phyloP scores from a whole-genome alignment of 495 filamentous ascomycete genomes.

The Aspergillus avenaceus region DNA sequence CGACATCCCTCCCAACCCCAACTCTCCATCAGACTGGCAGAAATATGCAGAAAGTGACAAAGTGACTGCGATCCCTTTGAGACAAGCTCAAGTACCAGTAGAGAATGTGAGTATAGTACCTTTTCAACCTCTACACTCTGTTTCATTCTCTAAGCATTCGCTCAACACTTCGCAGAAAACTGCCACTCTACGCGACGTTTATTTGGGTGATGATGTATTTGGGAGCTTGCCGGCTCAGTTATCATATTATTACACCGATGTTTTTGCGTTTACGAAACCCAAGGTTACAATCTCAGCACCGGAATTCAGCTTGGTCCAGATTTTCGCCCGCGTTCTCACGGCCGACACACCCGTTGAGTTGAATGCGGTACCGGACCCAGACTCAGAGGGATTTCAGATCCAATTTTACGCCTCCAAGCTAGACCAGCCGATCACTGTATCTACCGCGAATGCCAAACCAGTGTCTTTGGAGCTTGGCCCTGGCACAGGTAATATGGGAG shows the following conservation, averaged over 20 bases:
- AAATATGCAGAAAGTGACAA: no score
- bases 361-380: not conserved
- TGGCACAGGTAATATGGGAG: not conserved
- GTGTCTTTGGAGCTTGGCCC: not conserved
- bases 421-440: not conserved
- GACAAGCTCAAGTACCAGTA: no score
- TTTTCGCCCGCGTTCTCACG: not conserved
- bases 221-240: no score
- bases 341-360: not conserved
- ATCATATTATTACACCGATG: not conserved
- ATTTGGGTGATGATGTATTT: no score
- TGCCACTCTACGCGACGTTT: no score
- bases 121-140: no score
- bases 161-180: no score
- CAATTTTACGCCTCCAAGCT: conserved; percentile 2
- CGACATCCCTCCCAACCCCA: no score
- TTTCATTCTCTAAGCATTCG: no score
- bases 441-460: not conserved
- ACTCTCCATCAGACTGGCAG: no score
- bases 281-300: not conserved
- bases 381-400: not conserved
- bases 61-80: no score
- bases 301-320: not conserved
- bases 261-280: not conserved
- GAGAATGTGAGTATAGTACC: no score